These are phyloP conservation scores for Candida xyloterini DNA, from an alignment of 805 yeast genomes.

Conservation along the genomic window DNA sequence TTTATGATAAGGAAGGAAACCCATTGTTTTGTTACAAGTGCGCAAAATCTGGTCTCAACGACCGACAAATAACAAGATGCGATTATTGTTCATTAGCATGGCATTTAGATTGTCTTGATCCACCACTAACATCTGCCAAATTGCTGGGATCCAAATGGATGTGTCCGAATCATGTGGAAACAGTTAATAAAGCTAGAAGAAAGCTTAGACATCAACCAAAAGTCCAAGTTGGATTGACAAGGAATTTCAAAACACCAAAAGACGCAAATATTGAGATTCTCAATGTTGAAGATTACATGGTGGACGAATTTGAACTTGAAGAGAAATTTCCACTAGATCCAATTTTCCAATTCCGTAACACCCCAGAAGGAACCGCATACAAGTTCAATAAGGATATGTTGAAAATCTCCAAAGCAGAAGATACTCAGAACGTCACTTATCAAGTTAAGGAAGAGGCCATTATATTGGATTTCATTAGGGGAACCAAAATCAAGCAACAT, in stretches of 20 bases:
- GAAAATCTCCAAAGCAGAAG: slow-evolving; percentile 18
- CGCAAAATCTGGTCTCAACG: slow-evolving; percentile 60
- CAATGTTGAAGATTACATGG: slow-evolving; percentile 36
- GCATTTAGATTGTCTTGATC: slow-evolving; percentile 85
- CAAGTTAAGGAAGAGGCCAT: slow-evolving; percentile 67
- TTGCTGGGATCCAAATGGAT: slow-evolving; percentile 80
- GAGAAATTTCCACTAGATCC: slow-evolving; percentile 35
- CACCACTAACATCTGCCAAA: slow-evolving; percentile 71
- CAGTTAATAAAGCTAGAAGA: slow-evolving; percentile 44
- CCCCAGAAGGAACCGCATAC: slow-evolving; percentile 34
- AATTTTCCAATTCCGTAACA: slow-evolving; percentile 33
- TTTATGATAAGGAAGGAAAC: slow-evolving; percentile 62
- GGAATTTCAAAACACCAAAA: slow-evolving; percentile 44
- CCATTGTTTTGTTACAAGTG: slow-evolving; percentile 76
- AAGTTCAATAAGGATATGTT: slow-evolving; percentile 20
- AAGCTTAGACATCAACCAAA: slow-evolving; percentile 49
- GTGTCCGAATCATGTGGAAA: slow-evolving; percentile 82
- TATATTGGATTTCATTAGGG: slow-evolving; percentile 63
- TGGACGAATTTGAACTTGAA: slow-evolving; percentile 23
- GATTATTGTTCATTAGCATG: slow-evolving; percentile 80
- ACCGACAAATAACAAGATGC: slow-evolving; percentile 63
- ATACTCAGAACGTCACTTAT: slow-evolving; percentile 43
- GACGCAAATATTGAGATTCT: slow-evolving; percentile 53
- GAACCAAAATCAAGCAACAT: slow-evolving; percentile 39
- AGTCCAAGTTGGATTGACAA: slow-evolving; percentile 51